Evolutionary conservation across 139 green algal genomes (phyloP).

Genomic region (Desmodesmus armatus): DNA sequence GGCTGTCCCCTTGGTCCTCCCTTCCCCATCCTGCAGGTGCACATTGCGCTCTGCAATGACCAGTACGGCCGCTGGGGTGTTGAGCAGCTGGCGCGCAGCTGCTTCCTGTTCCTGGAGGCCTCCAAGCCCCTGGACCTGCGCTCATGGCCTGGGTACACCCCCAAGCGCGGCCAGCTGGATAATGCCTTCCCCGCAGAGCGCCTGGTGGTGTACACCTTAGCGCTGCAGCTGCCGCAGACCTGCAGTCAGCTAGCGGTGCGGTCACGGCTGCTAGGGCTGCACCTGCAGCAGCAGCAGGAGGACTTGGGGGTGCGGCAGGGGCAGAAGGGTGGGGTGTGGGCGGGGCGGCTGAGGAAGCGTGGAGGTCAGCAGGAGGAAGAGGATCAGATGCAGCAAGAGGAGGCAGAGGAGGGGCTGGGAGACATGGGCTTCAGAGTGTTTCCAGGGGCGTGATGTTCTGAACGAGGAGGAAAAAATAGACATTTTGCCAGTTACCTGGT

Average conservation of each 20-base stretch:
- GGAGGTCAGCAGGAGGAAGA: too few species aligned
- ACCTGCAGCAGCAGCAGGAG: too few species aligned
- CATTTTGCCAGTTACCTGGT: too few species aligned
- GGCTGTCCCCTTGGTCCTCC: background rate
- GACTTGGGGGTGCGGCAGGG: too few species aligned
- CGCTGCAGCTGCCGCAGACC: background rate
- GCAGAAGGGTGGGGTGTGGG: too few species aligned
- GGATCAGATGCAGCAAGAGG: too few species aligned
- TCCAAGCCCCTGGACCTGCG: background rate
- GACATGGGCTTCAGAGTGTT: too few species aligned
- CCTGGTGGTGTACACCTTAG: conserved; percentile 43
- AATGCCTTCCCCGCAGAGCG: conserved; percentile 32
- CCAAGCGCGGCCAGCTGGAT: conserved; percentile 17
- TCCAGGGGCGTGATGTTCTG: too few species aligned
- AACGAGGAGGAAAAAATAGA: too few species aligned
- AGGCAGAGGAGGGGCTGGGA: too few species aligned
- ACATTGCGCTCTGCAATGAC: conserved; percentile 33
- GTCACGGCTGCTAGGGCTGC: background rate
- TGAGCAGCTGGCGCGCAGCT: conserved; percentile 20
- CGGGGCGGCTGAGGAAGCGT: too few species aligned
- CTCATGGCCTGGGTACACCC: conserved; percentile 45
- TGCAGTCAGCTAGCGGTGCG: background rate
- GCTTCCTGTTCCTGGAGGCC: conserved; percentile 44
- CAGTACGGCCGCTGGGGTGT: conserved; percentile 52
- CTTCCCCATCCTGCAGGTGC: conserved; percentile 23